Evolutionary conservation across 352 stramenopile genomes (phyloP).

Genomic region (Pythium brassicae): DNA sequence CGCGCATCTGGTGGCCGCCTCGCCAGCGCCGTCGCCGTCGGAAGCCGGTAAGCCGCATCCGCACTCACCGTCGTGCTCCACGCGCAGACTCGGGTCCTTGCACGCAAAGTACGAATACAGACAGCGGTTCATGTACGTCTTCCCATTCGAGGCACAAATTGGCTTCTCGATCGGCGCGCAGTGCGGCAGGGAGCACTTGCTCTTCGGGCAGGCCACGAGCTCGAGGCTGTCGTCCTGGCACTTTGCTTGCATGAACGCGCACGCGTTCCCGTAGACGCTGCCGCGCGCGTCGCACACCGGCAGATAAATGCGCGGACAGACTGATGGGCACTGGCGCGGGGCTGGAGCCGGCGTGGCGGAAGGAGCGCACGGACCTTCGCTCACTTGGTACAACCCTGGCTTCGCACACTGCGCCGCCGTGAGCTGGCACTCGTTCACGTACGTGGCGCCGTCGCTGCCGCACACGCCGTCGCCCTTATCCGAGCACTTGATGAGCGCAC

Average conservation of each 20-base stretch:
- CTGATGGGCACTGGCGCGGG: background rate
- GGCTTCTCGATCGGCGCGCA: slow-evolving; percentile 10
- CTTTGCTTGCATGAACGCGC: slow-evolving; percentile 29
- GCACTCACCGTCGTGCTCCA: slow-evolving; percentile 1
- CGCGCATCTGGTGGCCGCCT: slow-evolving; percentile 15
- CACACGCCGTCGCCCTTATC: slow-evolving; percentile 8
- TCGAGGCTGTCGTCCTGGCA: slow-evolving; percentile 19
- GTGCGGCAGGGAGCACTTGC: background rate
- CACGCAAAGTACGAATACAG: slow-evolving; percentile 5
- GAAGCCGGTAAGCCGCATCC: too few relatives aligned
- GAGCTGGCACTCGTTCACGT: slow-evolving; percentile 13
- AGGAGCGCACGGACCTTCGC: slow-evolving; percentile 5
- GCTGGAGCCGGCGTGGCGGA: background rate
- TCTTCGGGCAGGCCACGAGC: background rate
- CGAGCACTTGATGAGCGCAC: slow-evolving; percentile 15
- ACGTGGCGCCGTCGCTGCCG: slow-evolving; percentile 13
- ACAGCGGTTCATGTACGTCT: slow-evolving; percentile 15
- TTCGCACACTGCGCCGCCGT: slow-evolving; percentile 1
- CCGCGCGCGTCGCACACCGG: slow-evolving; percentile 50
- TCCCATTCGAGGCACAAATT: slow-evolving; percentile 11
- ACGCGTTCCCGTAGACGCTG: slow-evolving; percentile 44
- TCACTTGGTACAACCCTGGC: slow-evolving; percentile 3
- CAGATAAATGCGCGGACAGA: slow-evolving; percentile 11
- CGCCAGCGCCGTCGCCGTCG: background rate
- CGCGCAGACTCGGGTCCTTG: slow-evolving; percentile 5